Evolutionary conservation across 768 basidiomycete species (phyloP).

Genomic region (Lentinula guzmanii): DNA sequence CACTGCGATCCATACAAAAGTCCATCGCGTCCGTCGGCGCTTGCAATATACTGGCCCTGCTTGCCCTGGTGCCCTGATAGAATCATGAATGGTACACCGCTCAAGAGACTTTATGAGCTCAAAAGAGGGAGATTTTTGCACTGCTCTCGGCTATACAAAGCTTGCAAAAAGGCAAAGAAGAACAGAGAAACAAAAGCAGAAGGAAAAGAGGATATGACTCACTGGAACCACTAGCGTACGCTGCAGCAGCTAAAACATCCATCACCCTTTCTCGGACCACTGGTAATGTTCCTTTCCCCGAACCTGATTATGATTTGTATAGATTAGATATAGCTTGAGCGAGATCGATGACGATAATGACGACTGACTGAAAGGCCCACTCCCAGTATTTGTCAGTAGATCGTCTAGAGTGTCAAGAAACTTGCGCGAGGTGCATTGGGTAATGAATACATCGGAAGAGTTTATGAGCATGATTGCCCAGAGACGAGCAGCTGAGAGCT

Average conservation of each 20-base stretch:
- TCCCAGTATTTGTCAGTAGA: neutral
- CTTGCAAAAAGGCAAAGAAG: neutral
- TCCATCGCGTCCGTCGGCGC: neutral
- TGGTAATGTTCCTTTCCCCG: slow-evolving; percentile 49
- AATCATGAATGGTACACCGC: neutral
- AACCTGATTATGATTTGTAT: slow-evolving; percentile 33
- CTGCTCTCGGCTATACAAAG: neutral
- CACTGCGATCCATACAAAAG: neutral
- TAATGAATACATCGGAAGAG: slow-evolving; percentile 63
- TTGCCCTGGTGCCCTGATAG: neutral
- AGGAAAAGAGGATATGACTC: slow-evolving; percentile 14
- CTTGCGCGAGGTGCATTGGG: slow-evolving; percentile 66
- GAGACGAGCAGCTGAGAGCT: slow-evolving; percentile 71
- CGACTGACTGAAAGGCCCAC: neutral
- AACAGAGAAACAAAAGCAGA: neutral
- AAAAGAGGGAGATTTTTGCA: neutral
- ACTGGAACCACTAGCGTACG: slow-evolving; percentile 56
- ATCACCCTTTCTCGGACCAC: slow-evolving; percentile 77
- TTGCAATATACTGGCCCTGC: neutral
- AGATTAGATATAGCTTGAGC: neutral
- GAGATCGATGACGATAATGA: neutral
- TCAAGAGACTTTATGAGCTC: neutral
- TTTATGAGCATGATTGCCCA: slow-evolving; percentile 92
- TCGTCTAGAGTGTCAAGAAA: slow-evolving; percentile 79
- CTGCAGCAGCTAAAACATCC: slow-evolving; percentile 78